Evolutionary conservation across 2,329 filamentous ascomycete species (phyloP).

Genomic region (Xylariaceae sp.): DNA sequence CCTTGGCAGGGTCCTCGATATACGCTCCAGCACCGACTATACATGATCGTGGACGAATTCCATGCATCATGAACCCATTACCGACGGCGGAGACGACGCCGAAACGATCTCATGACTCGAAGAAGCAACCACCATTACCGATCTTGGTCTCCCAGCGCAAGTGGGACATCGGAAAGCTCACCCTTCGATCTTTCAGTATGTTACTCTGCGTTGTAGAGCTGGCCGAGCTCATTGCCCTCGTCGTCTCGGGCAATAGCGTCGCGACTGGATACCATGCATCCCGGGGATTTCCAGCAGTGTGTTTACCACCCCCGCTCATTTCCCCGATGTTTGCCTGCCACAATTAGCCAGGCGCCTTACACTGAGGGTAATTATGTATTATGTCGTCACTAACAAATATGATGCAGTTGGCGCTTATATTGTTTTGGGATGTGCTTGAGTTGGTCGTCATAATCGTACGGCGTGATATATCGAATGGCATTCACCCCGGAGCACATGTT

Average conservation of each 20-base stretch:
- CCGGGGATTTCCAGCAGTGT: too few species aligned
- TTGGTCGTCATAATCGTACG: constrained; percentile 23
- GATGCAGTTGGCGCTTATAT: constrained; percentile 7
- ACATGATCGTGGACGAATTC: neutral
- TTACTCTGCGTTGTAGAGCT: constrained; percentile 9
- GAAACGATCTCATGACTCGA: neutral
- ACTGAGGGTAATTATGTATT: neutral
- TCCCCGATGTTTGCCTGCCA: neutral
- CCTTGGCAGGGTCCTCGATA: neutral
- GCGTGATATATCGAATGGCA: constrained; percentile 17
- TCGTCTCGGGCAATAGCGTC: neutral
- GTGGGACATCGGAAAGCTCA: constrained; percentile 24
- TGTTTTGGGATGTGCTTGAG: constrained; percentile 25
- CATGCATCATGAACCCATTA: constrained; percentile 7
- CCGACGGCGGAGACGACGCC: neutral
- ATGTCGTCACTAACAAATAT: neutral
- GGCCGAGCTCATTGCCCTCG: constrained; percentile 9
- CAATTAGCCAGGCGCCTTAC: neutral
- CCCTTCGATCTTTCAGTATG: constrained; percentile 18
- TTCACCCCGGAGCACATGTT: constrained; percentile 26
- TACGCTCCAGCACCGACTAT: neutral
- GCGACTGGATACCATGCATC: too few species aligned
- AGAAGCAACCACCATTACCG: constrained; percentile 13
- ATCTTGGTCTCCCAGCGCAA: constrained; percentile 14
- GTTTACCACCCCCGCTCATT: neutral